Evolutionary conservation across 2,329 filamentous ascomycete genomes (phyloP), one percentile per base, ranked within the genome.

Genomic region (Nemania serpens): DNA sequence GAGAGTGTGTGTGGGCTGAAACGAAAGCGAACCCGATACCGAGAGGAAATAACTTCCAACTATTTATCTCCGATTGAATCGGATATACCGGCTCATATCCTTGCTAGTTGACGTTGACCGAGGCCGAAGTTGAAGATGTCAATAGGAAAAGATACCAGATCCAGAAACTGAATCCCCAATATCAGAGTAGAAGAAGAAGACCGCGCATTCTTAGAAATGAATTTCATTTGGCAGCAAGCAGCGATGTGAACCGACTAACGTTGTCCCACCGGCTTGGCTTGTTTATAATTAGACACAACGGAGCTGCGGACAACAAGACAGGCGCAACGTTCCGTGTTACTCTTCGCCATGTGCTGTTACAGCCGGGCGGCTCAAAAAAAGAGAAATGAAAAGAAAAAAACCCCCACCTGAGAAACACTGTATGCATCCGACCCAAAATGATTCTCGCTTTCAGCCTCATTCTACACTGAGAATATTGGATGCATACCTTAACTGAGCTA

Each of bases 21-120:
- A n/a, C 11, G 5, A 17, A 18, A 59, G 57, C 58, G 58, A 56
- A 48, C 10, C 22, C 58, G 58, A 61, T n/a, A 48, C 17, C 58
- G 58, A 29, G 25, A 29, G 25, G 25, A 29, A 29, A 29, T 29
- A 29, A 29, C 25, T 29, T 4, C 25, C 7, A 29, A 29, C 7
- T 29, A 3, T 41, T 17, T 33, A 48, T 36, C 15, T 15, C 56
- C 17, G 22, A 42, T 17, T 5, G 13, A 33, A 12, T 13, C 39
- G 39, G 39, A 29, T 29, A 29, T 12, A 37, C 34, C 5, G 25
- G 25, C 25, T 29, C 25, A 29, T 29, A 7, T 37, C 34, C 34
- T 12, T 6, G 25, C 3, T 2, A 37, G 34, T 9, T 37, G 13
- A 11, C 34, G 10, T 37, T 37, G 34, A 37, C 10, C 10, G 34